Base-by-base conservation (phyloP, 179 eudicot genomes). In the Vitellaria paradoxa region DNA sequence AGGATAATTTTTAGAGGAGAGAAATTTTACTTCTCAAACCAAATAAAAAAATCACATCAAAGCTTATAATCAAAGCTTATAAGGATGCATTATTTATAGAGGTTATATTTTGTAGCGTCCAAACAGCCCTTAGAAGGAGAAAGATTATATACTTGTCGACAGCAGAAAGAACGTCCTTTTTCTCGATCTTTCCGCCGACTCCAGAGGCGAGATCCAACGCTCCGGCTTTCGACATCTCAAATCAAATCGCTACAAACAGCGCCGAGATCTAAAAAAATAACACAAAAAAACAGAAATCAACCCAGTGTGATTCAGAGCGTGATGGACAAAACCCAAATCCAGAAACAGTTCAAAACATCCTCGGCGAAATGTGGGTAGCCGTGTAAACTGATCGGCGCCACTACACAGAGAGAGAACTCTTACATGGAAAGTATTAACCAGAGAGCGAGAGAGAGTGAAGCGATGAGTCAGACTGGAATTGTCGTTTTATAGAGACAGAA, bases 121-220 rank as follows among this genome's bases (percentile, higher is more conserved):
- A n/a, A n/a, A n/a, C n/a, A n/a, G n/a, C n/a, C n/a, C n/a, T n/a
- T n/a, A n/a, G 37, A 2, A 30, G n/a, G 62, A 23, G 52, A 65
- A 75, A 76, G 6, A 23, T n/a, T n/a, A 42, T 30, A 56, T 85
- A 94, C 97, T 92, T 82, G 37, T 94, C 96, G 42, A 94, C 97
- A 12, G 98, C 91, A 17, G 88, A 82, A 18, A 92, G 89, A 69
- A 94, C 93, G 13, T 87, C 86, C 14, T 83, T 81, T 78, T 89
- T 94, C 30, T 85, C 82, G 85, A 94, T 94, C 84, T 85, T 86
- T 65, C 98, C 98, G 57, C 98, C 98, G 13, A 94, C 82, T 20
- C 97, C 97, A 53, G 85, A 76, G 7, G 97, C 98, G 30, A 94
- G 90, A 92, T 94, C 98, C 72, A 94, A 75, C 7, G 96, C 86